Evolutionary conservation across 768 basidiomycete genomes (phyloP).

Genomic region (Amanita fuliginea): DNA sequence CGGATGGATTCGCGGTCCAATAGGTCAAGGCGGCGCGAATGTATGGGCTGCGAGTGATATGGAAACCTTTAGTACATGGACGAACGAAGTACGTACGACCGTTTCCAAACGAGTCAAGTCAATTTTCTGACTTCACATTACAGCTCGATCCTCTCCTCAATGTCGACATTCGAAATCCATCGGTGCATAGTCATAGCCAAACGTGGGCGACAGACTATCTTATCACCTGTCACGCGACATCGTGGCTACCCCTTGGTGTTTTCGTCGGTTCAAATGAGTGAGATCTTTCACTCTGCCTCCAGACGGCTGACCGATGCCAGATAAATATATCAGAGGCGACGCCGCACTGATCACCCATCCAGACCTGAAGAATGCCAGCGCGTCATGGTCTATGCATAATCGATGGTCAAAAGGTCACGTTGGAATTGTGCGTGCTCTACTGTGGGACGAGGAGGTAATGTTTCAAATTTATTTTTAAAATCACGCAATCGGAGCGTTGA

Average conservation of each 20-base stretch:
- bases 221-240: constrained; percentile 37
- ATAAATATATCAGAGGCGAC: constrained; percentile 41
- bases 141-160: constrained; percentile 51
- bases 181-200: constrained; percentile 40
- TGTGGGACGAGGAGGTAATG: constrained; percentile 44
- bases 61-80: constrained; percentile 89
- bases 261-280: constrained; percentile 73
- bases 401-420: constrained; percentile 45
- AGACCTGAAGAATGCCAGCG: constrained; percentile 22
- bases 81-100: constrained; percentile 39
- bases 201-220: constrained; percentile 79
- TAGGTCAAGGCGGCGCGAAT: constrained; percentile 13
- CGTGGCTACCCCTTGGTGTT: constrained; percentile 31
- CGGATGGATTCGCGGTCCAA: constrained; percentile 41
- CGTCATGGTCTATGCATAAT: constrained; percentile 40
- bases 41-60: constrained; percentile 91
- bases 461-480: neutral
- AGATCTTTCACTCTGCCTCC: too few species aligned
- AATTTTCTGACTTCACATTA: neutral
- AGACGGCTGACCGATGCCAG: neutral
- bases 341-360: constrained; percentile 39
- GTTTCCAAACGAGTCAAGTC: neutral
- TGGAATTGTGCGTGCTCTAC: constrained; percentile 43
- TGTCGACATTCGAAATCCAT: constrained; percentile 55
- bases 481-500: neutral